Evolutionary conservation across 148 eudicot species (phyloP).

Genomic region (Silene latifolia): DNA sequence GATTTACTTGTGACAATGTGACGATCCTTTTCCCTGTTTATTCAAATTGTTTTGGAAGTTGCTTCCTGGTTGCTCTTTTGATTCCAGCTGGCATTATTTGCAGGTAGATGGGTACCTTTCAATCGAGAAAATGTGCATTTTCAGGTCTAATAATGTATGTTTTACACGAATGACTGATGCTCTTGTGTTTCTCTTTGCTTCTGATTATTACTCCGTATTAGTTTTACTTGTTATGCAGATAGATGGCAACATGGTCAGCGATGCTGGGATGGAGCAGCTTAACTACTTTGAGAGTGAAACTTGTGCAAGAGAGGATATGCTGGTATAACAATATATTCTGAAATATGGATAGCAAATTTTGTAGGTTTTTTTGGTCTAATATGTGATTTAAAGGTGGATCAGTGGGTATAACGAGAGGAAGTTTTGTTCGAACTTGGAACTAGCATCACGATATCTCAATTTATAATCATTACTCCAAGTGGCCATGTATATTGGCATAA

Average conservation of each 20-base stretch:
- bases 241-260: constrained; percentile 25
- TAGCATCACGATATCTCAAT: no score
- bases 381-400: no score
- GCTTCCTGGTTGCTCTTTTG: not conserved
- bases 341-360: no score
- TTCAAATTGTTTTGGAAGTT: not conserved
- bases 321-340: constrained; percentile 38
- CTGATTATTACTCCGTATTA: not conserved
- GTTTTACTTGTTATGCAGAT: constrained; percentile 34
- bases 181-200: not conserved
- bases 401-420: no score
- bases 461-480: no score
- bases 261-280: constrained; percentile 29
- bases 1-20: no score
- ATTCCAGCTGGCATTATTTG: not conserved
- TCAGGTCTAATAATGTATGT: constrained; percentile 48
- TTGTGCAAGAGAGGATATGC: constrained; percentile 42
- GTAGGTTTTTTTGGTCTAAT: no score
- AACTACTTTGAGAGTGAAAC: constrained; percentile 37
- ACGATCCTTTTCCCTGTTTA: no score
- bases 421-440: no score
- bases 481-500: no score
- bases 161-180: not conserved
- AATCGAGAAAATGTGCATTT: constrained; percentile 64
- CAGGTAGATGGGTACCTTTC: constrained; percentile 75